These are phyloP conservation scores for Tuber calosporum DNA, from an alignment of 495 filamentous ascomycete species.

Conservation along the genomic window DNA sequence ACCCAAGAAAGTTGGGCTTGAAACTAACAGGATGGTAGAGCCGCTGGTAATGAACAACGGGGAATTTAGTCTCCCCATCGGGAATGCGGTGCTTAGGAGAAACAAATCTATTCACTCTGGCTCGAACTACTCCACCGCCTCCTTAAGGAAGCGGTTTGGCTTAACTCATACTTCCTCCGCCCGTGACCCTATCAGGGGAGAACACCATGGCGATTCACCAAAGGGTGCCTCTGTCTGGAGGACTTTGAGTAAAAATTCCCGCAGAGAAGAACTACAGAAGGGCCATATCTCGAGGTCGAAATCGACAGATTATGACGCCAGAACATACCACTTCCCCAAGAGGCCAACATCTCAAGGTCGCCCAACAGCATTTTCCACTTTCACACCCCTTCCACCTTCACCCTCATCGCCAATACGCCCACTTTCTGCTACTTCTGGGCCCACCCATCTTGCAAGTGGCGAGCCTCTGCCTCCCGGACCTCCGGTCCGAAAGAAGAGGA, in stretches of 20 bases:
- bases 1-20: background rate
- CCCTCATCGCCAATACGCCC: constrained; percentile 46
- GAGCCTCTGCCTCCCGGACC: constrained; percentile 48
- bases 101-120: constrained; percentile 33
- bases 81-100: constrained; percentile 44
- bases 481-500: constrained; percentile 62
- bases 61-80: constrained; percentile 41
- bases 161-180: constrained; percentile 65
- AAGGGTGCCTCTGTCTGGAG: constrained; percentile 74
- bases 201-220: constrained; percentile 50
- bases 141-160: constrained; percentile 36
- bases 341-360: constrained; percentile 48
- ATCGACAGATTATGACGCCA: constrained; percentile 67
- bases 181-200: constrained; percentile 52
- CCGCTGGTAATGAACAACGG: constrained; percentile 47
- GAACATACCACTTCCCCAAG: constrained; percentile 52
- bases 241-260: constrained; percentile 76
- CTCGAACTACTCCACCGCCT: constrained; percentile 28
- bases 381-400: constrained; percentile 43
- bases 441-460: constrained; percentile 40
- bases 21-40: constrained; percentile 19
- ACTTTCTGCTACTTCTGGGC: constrained; percentile 26
- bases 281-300: constrained; percentile 64
- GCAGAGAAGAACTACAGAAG: constrained; percentile 48
- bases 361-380: constrained; percentile 50